Conservation (phyloP, 2,329 filamentous ascomycete species). For the Sphaerostilbella broomeana region DNA sequence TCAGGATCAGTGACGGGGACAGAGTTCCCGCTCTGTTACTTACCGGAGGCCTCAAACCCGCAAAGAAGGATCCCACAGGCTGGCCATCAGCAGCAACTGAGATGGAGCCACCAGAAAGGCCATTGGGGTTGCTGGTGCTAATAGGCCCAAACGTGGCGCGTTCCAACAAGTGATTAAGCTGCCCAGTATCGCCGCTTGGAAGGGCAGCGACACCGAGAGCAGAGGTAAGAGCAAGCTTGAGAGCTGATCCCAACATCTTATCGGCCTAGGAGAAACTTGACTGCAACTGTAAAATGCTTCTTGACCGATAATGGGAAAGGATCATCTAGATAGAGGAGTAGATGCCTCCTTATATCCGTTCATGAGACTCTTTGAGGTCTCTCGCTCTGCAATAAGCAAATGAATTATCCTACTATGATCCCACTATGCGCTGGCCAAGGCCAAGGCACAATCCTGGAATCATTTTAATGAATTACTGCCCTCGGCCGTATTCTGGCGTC, state of each 20-base stretch:
- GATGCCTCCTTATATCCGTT: too few relatives aligned
- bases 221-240: constrained; percentile 10
- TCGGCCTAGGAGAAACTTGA: neutral
- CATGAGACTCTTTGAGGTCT: too few relatives aligned
- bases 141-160: constrained; percentile 17
- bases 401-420: too few relatives aligned
- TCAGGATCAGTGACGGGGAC: neutral
- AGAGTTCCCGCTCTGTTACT: constrained; percentile 1
- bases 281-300: too few relatives aligned
- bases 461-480: too few relatives aligned
- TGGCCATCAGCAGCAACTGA: constrained; percentile 12
- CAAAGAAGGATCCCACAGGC: constrained; percentile 19
- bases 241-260: constrained; percentile 9
- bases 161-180: constrained; percentile 4
- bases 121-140: constrained; percentile 15
- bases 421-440: too few relatives aligned
- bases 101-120: constrained; percentile 16
- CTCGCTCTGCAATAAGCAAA: too few relatives aligned
- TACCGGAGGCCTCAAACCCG: constrained; percentile 20
- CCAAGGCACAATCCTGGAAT: too few relatives aligned
- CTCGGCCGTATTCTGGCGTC: too few relatives aligned
- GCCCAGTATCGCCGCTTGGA: constrained; percentile 3
- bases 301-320: too few relatives aligned
- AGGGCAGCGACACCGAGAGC: constrained; percentile 9
- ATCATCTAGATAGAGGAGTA: too few relatives aligned